A percentile compares a stretch with the other conserved stretches of the same genome.
phyloP scores from a whole-genome alignment of 257 asterid species.

The Solanum verrucosum region DNA sequence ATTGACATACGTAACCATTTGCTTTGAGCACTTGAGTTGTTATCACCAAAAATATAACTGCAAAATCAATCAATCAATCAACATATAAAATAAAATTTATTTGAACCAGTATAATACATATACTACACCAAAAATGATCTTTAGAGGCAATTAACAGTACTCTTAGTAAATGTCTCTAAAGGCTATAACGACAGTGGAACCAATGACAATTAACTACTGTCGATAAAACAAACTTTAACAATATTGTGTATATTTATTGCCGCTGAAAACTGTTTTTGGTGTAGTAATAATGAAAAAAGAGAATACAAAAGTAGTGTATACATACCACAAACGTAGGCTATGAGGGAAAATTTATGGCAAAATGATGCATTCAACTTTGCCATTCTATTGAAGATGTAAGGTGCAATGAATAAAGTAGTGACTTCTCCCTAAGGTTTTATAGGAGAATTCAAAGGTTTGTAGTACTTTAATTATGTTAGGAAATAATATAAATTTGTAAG shows the following conservation, averaged over 20 bases:
- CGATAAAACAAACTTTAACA: too few species aligned
- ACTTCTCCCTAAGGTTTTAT: neutral
- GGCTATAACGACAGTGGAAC: rapidly evolving
- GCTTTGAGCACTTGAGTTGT: neutral
- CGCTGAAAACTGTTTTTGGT: too few species aligned
- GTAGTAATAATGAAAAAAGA: neutral
- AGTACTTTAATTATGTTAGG: neutral
- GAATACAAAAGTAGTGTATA: neutral
- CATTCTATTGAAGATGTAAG: neutral
- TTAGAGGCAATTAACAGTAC: too few species aligned
- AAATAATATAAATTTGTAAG: too few species aligned
- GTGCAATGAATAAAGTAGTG: neutral
- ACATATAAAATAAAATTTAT: neutral
- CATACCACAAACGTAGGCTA: neutral
- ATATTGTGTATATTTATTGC: too few species aligned
- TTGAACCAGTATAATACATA: neutral
- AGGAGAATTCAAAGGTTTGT: neutral
- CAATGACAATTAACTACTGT: too few species aligned
- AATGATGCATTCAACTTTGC: neutral
- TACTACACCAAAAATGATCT: too few species aligned
- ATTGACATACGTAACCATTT: neutral
- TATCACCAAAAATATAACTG: neutral
- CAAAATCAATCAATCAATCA: neutral
- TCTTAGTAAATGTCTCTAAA: too few species aligned
- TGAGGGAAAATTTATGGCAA: neutral